Evolutionary conservation across 2,329 filamentous ascomycete species (phyloP), one percentile per base, ranked within the genome.

Genomic region (Ophiocordyceps australis): DNA sequence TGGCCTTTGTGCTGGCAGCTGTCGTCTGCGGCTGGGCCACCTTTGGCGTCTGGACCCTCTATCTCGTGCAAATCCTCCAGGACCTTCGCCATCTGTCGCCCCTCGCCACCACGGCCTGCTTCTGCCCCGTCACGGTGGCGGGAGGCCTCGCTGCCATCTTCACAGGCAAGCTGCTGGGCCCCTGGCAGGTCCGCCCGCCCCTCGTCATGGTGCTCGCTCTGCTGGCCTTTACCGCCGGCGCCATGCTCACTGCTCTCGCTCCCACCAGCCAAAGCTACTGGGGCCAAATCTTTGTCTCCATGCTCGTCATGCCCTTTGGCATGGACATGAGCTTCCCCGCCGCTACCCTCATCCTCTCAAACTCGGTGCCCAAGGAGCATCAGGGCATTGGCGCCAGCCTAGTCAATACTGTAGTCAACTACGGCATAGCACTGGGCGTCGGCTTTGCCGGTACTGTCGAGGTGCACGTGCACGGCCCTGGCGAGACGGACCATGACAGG

Each of bases 251-350:
- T 15, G 54, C 53, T 8, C 55, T 54, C 8, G 52, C 60, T 3
- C 66, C 70, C 0, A 48, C 58, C 0, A 35, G 56, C 5, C 67
- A 75, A 40, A 59, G 49, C 1, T 79, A 77, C 46, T 79, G 74
- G 74, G 54, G 52, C 12, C 63, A 74, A 32, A 54, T 61, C 0
- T 78, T 79, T 38, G 55, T 72, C 8, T 55, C 55, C 4, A 52
- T 66, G 5, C 14, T 75, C 4, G 38, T 77, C 23, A 67, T 65
- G 45, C 61, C 66, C 0, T 71, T 62, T 36, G 68, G 69, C 3
- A 71, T 75, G 62, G 70, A 78, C 40, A 74, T 75, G 57, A 65
- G 57, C 3, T 74, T 74, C 35, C 72, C 73, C 0, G 63, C 69
- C 0, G 67, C 65, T 0, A 73, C 60, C 0, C 40, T 76, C 9